Percentiles rank a stretch among this genome's conserved stretches.
Conservation (phyloP, 495 filamentous ascomycete genomes). For the Hamigera avellanea region DNA sequence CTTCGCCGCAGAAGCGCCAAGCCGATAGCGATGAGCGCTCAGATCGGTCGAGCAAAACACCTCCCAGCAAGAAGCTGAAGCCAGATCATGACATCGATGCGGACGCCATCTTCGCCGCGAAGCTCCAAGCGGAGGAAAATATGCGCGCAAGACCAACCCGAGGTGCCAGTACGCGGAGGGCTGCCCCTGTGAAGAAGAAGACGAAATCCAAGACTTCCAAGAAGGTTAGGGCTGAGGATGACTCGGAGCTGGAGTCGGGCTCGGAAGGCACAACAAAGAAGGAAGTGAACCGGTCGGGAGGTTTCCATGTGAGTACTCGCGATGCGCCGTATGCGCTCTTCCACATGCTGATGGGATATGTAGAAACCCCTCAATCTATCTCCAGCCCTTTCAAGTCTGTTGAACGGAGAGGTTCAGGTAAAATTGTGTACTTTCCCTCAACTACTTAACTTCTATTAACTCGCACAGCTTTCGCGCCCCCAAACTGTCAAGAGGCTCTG, state of each 20-base stretch:
- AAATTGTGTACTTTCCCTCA: conserved; percentile 10
- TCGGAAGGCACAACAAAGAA: conserved; percentile 50
- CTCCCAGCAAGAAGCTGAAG: conserved; percentile 44
- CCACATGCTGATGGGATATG: not conserved
- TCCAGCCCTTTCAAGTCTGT: conserved; percentile 49
- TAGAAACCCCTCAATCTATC: conserved; percentile 61
- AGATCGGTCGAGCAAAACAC: conserved; percentile 31
- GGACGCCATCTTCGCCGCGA: conserved; percentile 75
- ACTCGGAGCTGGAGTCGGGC: conserved; percentile 58
- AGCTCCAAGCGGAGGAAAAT: conserved; percentile 89
- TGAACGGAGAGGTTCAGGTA: conserved; percentile 51
- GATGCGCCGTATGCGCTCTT: too few relatives aligned
- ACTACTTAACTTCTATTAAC: too few relatives aligned
- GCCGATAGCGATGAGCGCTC: conserved; percentile 37
- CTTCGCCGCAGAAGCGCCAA: conserved; percentile 45
- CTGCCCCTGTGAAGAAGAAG: conserved; percentile 51
- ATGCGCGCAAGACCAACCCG: conserved; percentile 59
- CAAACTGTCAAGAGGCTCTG: conserved; percentile 93
- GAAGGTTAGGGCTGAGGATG: conserved; percentile 65
- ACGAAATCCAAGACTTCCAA: conserved; percentile 63
- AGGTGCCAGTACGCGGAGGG: conserved; percentile 45
- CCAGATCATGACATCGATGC: conserved; percentile 50
- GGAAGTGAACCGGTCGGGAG: conserved; percentile 50
- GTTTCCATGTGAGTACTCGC: conserved; percentile 52
- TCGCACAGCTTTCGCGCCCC: conserved; percentile 71